phyloP scores from a whole-genome alignment of 2,329 filamentous ascomycete species.

The Fusarium duplospermum region DNA sequence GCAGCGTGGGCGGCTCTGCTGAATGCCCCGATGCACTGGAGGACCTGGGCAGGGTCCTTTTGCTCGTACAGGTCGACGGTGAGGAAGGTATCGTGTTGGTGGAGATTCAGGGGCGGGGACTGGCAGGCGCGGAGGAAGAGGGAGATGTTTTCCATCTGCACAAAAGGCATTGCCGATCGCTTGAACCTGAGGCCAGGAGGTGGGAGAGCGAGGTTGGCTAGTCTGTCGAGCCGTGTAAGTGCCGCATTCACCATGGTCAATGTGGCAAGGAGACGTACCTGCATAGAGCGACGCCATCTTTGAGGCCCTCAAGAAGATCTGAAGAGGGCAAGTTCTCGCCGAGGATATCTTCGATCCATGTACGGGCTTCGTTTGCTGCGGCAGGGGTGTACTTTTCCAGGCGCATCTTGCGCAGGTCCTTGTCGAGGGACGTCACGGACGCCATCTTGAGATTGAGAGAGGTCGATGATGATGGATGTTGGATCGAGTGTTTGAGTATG shows the following conservation, averaged over 20 bases:
- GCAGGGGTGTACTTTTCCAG: conserved; percentile 92
- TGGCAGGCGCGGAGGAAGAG: conserved; percentile 94
- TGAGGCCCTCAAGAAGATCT: conserved; percentile 87
- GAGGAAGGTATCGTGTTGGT: conserved; percentile 94
- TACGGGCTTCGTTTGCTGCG: conserved; percentile 84
- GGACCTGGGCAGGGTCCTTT: conserved; percentile 95
- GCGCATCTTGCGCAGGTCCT: conserved; percentile 93
- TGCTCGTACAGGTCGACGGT: conserved; percentile 96
- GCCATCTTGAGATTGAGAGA: conserved; percentile 71
- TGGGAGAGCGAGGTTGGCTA: conserved; percentile 83
- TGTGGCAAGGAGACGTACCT: conserved; percentile 67
- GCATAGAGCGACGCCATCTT: conserved; percentile 93
- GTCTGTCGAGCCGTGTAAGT: conserved; percentile 60
- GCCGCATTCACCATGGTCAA: conserved; percentile 17
- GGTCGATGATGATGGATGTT: not conserved
- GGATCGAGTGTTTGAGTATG: not conserved
- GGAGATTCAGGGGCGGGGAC: conserved; percentile 83
- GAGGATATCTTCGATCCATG: conserved; percentile 87
- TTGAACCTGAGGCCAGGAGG: conserved; percentile 90
- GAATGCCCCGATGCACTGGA: conserved; percentile 93
- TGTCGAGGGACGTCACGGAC: conserved; percentile 92
- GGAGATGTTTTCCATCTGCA: conserved; percentile 99
- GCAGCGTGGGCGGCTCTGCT: conserved; percentile 84
- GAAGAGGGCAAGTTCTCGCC: conserved; percentile 77
- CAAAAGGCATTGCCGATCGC: conserved; percentile 93